Base-by-base conservation (phyloP, 805 yeast species). In the Myxozyma lipomycoides region DNA sequence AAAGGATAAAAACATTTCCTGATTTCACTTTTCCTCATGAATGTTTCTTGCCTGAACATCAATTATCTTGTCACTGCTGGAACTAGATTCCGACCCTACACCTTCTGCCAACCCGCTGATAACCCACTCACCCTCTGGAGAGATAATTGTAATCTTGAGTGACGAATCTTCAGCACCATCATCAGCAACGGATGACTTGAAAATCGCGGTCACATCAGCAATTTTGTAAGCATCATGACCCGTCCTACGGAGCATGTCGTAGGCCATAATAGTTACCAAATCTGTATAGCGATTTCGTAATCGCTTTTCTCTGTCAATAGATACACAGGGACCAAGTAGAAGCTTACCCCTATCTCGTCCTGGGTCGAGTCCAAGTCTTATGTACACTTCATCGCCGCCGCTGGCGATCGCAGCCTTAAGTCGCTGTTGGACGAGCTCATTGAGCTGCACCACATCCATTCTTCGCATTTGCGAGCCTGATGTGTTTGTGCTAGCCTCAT, bases 201-300 rank as follows among this genome's bases (percentile, higher is more conserved):
- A 24, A n/a, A 41, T 38, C 4, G 55, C 58, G 12, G 55, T 43
- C 12, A 53, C 55, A 18, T 50, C 47, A 3, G 49, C 58, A 4
- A 46, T 49, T 12, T 46, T 45, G 15, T 38, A 23, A 4, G 22
- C 15, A 17, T 24, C 24, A 25, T 28, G 25, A n/a, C 17, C 17
- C 12, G 24, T 10, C 17, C 28, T 19, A 17, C 39, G 37, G 12
- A 49, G 23, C 37, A 53, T 37, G 2, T 41, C 52, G 30, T 50
- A 53, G 24, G 45, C 34, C 23, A 53, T 34, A 12, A 53, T 46
- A 6, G 55, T 40, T n/a, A 44, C 45, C n/a, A 50, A 38, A 7
- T 48, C 50, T 17, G 52, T 24, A 10, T 37, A 45, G 3, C 39
- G 45, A 1, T 43, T 38, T 24, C 40, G 36, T 10, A 49, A 43